Percentiles rank a stretch among this genome's conserved stretches.
phyloP scores from a whole-genome alignment of 257 asterid genomes.

The Ilex aquifolium region DNA sequence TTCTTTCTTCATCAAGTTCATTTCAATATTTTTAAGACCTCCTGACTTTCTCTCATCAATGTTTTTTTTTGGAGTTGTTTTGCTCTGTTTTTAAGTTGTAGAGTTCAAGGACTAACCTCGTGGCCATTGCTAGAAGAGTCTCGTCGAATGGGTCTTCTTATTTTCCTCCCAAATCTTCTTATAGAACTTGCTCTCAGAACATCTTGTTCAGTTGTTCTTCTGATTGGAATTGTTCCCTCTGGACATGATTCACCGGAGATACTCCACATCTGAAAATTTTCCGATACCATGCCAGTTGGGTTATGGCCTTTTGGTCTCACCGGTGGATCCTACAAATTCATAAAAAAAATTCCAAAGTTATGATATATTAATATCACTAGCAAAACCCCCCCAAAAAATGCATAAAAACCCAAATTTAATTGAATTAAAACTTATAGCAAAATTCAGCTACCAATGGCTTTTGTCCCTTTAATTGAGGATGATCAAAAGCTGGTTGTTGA shows the following conservation, averaged over 20 bases:
- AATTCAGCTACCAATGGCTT: constrained; percentile 55
- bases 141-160: constrained; percentile 39
- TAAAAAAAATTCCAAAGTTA: constrained; percentile 2
- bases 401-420: too few relatives aligned
- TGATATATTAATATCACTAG: not conserved
- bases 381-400: not conserved
- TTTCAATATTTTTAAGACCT: too few relatives aligned
- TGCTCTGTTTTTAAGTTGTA: not conserved
- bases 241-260: constrained; percentile 73
- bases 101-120: constrained; percentile 41
- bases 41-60: too few relatives aligned
- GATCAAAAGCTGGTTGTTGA: constrained; percentile 89
- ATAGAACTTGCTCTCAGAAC: constrained; percentile 53
- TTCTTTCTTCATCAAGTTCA: too few relatives aligned
- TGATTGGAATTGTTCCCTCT: constrained; percentile 64
- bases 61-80: not conserved
- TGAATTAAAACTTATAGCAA: not conserved
- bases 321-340: constrained; percentile 58
- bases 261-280: constrained; percentile 70
- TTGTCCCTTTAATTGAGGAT: constrained; percentile 72
- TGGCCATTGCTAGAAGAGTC: constrained; percentile 73
- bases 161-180: constrained; percentile 52
- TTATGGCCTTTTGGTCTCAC: constrained; percentile 64
- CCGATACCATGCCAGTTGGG: constrained; percentile 30
- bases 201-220: constrained; percentile 72